phyloP scores from a whole-genome alignment of 495 filamentous ascomycete species.

The Penicillium roqueforti region DNA sequence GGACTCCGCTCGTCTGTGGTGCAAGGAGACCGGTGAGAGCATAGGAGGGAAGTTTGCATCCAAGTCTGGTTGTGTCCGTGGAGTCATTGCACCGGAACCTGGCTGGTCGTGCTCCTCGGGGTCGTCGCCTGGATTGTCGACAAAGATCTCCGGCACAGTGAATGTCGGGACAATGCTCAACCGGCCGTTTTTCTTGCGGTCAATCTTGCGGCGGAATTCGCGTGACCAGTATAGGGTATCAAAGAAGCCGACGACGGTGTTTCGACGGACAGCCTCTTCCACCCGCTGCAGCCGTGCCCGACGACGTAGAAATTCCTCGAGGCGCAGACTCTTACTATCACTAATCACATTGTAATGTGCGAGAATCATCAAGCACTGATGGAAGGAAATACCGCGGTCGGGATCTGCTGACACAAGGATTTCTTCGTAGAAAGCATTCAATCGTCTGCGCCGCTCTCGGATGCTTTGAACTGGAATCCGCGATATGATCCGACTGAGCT shows the following conservation, averaged over 20 bases:
- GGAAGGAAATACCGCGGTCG: slow-evolving; percentile 85
- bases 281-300: slow-evolving; percentile 87
- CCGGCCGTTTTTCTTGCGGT: slow-evolving; percentile 62
- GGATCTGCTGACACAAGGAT: slow-evolving; percentile 89
- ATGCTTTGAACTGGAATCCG: slow-evolving; percentile 73
- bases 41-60: slow-evolving; percentile 24
- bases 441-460: slow-evolving; percentile 64
- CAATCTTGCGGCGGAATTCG: slow-evolving; percentile 67
- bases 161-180: slow-evolving; percentile 77
- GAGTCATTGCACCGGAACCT: slow-evolving; percentile 20
- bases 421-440: slow-evolving; percentile 95
- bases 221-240: slow-evolving; percentile 90
- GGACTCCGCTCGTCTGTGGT: slow-evolving; percentile 24
- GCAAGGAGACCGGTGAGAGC: slow-evolving; percentile 41
- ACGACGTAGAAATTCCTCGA: slow-evolving; percentile 93
- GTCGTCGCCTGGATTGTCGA: slow-evolving; percentile 61
- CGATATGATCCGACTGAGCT: slow-evolving; percentile 68
- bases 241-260: slow-evolving; percentile 91
- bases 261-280: slow-evolving; percentile 89
- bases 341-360: slow-evolving; percentile 99
- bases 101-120: slow-evolving; percentile 20
- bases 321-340: slow-evolving; percentile 87
- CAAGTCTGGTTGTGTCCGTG: slow-evolving; percentile 18
- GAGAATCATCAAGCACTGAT: slow-evolving; percentile 89
- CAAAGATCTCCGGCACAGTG: slow-evolving; percentile 83